These are phyloP conservation scores for Suillus bovinus DNA, from an alignment of 768 basidiomycete genomes.

Conservation along the genomic window DNA sequence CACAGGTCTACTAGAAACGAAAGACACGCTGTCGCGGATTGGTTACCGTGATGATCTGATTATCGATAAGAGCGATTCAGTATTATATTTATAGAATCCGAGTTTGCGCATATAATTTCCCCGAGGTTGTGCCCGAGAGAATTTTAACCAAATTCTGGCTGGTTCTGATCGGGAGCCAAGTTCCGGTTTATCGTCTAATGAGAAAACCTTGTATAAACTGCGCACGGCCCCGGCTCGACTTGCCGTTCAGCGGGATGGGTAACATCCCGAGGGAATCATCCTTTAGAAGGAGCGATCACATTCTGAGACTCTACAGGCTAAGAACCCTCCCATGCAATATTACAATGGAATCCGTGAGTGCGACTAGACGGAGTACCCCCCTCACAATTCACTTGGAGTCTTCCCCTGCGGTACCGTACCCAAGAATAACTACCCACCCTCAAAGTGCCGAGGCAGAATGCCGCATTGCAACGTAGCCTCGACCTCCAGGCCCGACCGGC, in stretches of 20 bases:
- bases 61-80: conserved; percentile 5
- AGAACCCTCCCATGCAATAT: conserved; percentile 27
- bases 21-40: too few species aligned
- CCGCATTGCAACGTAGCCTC: background rate
- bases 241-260: too few species aligned
- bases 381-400: too few species aligned
- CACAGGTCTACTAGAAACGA: too few species aligned
- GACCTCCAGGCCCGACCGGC: background rate
- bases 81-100: background rate
- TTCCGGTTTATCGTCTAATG: too few species aligned
- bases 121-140: conserved; percentile 22
- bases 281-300: too few species aligned
- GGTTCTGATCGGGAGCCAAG: conserved; percentile 28
- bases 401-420: conserved; percentile 19
- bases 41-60: too few species aligned
- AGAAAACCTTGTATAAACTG: too few species aligned
- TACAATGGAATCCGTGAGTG: conserved; percentile 22
- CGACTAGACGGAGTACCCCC: conserved; percentile 10
- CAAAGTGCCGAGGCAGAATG: background rate
- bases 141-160: conserved; percentile 28
- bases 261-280: background rate
- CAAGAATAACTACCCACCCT: conserved; percentile 14
- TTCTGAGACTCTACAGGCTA: too few species aligned
- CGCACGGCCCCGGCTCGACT: too few species aligned
- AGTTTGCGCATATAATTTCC: conserved; percentile 12